phyloP scores from a whole-genome alignment of 805 yeast species.

The Barnettozyma botsteinii region DNA sequence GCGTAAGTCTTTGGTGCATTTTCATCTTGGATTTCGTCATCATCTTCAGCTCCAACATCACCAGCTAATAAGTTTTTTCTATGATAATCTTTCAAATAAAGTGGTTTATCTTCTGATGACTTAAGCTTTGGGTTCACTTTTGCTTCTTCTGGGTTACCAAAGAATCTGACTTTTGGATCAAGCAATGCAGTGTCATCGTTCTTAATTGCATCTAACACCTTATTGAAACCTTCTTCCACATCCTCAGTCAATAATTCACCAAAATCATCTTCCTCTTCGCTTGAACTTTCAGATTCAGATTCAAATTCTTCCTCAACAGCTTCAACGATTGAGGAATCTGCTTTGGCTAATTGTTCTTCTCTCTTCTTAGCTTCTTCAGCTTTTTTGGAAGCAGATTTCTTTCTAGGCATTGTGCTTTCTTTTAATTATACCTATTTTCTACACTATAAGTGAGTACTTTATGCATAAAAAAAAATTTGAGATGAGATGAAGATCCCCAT shows the following conservation, averaged over 20 bases:
- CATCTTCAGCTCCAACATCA: conserved; percentile 40
- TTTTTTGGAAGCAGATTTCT: conserved; percentile 76
- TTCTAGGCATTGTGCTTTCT: conserved; percentile 69
- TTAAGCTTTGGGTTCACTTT: conserved; percentile 27
- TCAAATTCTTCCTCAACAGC: conserved; percentile 29
- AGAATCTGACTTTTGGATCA: conserved; percentile 68
- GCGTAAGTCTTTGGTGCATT: conserved; percentile 58
- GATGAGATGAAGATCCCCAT: conserved; percentile 1
- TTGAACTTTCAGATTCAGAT: conserved; percentile 31
- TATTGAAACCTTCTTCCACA: conserved; percentile 71
- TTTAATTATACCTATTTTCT: neutral
- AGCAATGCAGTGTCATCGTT: conserved; percentile 59
- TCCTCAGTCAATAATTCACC: conserved; percentile 86
- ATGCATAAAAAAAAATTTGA: neutral
- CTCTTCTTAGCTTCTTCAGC: conserved; percentile 44
- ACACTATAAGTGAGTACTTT: neutral
- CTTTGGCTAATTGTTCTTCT: conserved; percentile 21
- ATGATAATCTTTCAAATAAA: conserved; percentile 89
- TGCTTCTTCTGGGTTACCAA: conserved; percentile 50
- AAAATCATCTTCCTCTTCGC: conserved; percentile 83
- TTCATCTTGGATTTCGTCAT: conserved; percentile 47
- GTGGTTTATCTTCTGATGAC: conserved; percentile 52
- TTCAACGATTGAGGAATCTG: conserved; percentile 21
- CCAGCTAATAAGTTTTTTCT: conserved; percentile 76
- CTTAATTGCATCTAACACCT: conserved; percentile 66